Conservation (phyloP, 495 filamentous ascomycete species). For the Peziza echinospora region DNA sequence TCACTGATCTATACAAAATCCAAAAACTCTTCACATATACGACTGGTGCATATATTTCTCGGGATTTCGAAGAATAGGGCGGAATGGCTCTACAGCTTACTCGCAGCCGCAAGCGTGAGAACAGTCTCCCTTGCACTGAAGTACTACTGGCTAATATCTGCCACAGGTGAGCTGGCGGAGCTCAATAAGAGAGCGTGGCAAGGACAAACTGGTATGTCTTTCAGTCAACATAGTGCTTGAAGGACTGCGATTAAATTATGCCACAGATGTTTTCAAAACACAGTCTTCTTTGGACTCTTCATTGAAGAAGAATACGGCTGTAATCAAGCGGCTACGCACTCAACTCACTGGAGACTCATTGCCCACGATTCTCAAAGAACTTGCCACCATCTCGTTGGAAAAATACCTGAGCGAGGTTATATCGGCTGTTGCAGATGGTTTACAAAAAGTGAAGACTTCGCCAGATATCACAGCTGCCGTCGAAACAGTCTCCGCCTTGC, state of each 20-base stretch:
- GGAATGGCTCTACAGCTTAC: neutral
- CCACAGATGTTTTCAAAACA: slow-evolving; percentile 66
- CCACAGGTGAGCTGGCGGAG: slow-evolving; percentile 63
- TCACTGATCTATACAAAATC: too few relatives aligned
- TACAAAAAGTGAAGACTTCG: slow-evolving; percentile 74
- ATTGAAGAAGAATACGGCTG: slow-evolving; percentile 96
- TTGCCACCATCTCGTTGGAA: slow-evolving; percentile 76
- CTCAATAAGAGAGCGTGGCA: slow-evolving; percentile 74
- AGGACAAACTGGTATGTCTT: slow-evolving; percentile 48
- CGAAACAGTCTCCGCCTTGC: slow-evolving; percentile 79
- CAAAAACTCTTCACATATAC: too few relatives aligned
- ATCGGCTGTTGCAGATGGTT: slow-evolving; percentile 89
- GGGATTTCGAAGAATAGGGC: too few relatives aligned
- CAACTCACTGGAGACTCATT: slow-evolving; percentile 59
- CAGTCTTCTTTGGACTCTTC: slow-evolving; percentile 75
- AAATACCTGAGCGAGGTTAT: slow-evolving; percentile 97
- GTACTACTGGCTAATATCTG: too few relatives aligned
- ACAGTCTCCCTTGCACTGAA: too few relatives aligned
- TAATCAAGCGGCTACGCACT: slow-evolving; percentile 90
- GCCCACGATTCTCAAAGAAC: slow-evolving; percentile 71
- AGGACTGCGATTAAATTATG: neutral
- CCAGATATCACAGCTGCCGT: slow-evolving; percentile 80
- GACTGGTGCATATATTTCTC: too few relatives aligned
- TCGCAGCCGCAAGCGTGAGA: neutral
- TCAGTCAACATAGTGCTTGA: neutral